Evolutionary conservation across 2,329 filamentous ascomycete genomes (phyloP).

Genomic region (Claviceps digitariae): DNA sequence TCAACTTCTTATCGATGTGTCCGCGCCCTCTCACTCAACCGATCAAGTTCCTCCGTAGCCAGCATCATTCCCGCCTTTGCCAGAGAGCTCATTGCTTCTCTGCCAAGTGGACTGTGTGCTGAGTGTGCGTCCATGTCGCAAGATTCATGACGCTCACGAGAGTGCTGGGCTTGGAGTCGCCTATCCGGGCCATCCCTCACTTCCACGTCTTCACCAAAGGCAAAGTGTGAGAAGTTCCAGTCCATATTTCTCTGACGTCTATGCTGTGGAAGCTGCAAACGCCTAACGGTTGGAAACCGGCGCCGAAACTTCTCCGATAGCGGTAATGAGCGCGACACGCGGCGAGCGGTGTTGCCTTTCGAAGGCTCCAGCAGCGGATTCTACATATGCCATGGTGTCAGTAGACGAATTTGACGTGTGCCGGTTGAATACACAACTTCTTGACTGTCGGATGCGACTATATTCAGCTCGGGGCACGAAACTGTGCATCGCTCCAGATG

Average conservation of each 20-base stretch:
- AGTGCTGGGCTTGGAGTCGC: constrained; percentile 18
- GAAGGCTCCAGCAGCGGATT: neutral
- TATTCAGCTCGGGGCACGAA: constrained; percentile 6
- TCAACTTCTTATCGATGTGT: neutral
- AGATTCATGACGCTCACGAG: constrained; percentile 12
- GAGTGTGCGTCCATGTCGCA: constrained; percentile 10
- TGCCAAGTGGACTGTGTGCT: constrained; percentile 10
- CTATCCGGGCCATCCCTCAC: constrained; percentile 16
- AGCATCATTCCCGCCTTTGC: constrained; percentile 15
- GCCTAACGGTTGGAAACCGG: neutral
- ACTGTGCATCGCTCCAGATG: neutral
- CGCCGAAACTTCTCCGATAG: neutral
- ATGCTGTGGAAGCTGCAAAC: constrained; percentile 1
- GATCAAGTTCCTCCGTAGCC: constrained; percentile 19
- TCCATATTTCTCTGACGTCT: constrained; percentile 5
- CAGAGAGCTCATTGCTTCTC: constrained; percentile 12
- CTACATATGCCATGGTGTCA: neutral
- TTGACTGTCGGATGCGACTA: neutral
- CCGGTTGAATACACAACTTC: neutral
- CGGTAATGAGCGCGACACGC: constrained; percentile 3
- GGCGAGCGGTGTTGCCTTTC: neutral
- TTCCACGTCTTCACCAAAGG: constrained; percentile 1
- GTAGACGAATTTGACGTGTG: neutral
- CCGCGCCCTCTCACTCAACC: constrained; percentile 17
- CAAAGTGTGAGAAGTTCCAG: neutral